Evolutionary conservation across 331 rosid species (phyloP).

Genomic region (Pyracantha coccinea): DNA sequence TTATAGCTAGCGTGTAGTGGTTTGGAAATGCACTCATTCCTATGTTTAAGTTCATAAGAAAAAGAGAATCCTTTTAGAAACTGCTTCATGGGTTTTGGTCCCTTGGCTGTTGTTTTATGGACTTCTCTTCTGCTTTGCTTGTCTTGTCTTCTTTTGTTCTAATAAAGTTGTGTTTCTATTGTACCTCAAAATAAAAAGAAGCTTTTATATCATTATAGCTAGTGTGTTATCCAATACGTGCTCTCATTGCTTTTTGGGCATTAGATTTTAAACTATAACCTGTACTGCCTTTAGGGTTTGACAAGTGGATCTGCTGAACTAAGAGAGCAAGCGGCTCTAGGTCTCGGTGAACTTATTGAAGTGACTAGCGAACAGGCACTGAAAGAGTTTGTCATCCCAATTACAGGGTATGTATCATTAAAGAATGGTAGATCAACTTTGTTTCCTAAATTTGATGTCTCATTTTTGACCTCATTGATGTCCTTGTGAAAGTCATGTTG

Average conservation of each 20-base stretch:
- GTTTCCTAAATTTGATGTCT: not conserved
- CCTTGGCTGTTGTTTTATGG: not conserved
- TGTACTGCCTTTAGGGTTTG: slow-evolving; percentile 49
- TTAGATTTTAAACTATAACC: not conserved
- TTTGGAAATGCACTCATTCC: not conserved
- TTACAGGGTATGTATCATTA: slow-evolving; percentile 70
- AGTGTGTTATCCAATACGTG: no score
- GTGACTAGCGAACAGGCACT: slow-evolving; percentile 86
- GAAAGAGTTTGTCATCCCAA: slow-evolving; percentile 86
- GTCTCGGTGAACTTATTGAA: slow-evolving; percentile 94
- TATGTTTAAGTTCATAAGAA: not conserved
- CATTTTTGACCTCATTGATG: not conserved
- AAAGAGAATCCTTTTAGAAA: not conserved
- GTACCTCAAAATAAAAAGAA: not conserved
- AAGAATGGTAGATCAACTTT: not conserved
- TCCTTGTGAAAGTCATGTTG: not conserved
- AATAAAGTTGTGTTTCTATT: not conserved
- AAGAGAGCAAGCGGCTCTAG: slow-evolving; percentile 96
- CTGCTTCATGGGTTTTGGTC: not conserved
- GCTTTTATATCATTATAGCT: no score
- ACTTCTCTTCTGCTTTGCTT: not conserved
- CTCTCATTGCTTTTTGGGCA: not conserved
- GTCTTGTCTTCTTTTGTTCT: not conserved
- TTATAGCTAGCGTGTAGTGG: not conserved
- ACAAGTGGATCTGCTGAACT: slow-evolving; percentile 90